These are phyloP conservation scores for Corymbia citriodora DNA, from an alignment of 441 rosid species.

Conservation along the genomic window DNA sequence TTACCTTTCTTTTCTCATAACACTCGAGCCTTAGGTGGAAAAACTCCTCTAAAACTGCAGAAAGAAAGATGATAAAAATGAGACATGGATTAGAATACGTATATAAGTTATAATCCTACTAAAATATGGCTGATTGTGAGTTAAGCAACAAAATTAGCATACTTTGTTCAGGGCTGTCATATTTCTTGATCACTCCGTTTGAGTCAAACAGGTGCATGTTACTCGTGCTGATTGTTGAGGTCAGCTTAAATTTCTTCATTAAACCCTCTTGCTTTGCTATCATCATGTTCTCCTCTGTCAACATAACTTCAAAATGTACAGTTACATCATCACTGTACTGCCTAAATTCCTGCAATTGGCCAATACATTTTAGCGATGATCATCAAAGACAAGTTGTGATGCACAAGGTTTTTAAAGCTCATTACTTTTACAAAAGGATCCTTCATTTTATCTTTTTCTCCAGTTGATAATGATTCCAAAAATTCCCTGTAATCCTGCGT, in stretches of 20 bases:
- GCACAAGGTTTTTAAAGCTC: background rate
- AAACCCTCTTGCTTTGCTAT: slow-evolving; percentile 69
- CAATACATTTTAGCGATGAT: background rate
- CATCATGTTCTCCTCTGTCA: slow-evolving; percentile 71
- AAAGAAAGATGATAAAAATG: background rate
- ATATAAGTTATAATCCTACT: background rate
- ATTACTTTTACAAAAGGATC: slow-evolving; percentile 56
- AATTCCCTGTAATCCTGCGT: slow-evolving; percentile 77
- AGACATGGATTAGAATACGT: background rate
- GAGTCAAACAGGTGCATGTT: slow-evolving; percentile 93
- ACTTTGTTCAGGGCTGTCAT: slow-evolving; percentile 82
- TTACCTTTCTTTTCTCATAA: slow-evolving; percentile 43
- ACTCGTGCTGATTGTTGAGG: slow-evolving; percentile 55
- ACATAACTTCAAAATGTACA: slow-evolving; percentile 48
- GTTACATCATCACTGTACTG: slow-evolving; percentile 44
- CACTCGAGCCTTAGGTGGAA: slow-evolving; percentile 41
- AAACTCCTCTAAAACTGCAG: slow-evolving; percentile 84
- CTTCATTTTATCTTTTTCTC: slow-evolving; percentile 6
- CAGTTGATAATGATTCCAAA: slow-evolving; percentile 38
- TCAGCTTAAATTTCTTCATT: slow-evolving; percentile 72
- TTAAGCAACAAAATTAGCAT: background rate
- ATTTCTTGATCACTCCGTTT: slow-evolving; percentile 69
- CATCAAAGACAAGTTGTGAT: background rate
- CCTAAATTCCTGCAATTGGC: slow-evolving; percentile 43
- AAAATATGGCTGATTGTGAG: background rate